Conservation (phyloP, 1,284 basidiomycete genomes). For the Phaffia rhodozyma region DNA sequence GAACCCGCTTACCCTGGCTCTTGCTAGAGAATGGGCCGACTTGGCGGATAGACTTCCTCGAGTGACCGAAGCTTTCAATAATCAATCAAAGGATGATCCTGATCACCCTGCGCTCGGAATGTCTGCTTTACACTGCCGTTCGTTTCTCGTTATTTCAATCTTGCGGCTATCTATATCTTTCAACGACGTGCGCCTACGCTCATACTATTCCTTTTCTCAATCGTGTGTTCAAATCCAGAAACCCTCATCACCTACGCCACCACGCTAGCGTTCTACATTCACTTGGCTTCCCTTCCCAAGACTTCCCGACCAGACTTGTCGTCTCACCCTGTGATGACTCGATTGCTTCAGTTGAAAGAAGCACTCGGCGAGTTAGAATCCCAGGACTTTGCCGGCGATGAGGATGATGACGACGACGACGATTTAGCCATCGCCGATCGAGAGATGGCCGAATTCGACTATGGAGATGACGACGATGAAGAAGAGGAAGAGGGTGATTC, state of each 20-base stretch:
- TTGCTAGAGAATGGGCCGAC: constrained; percentile 42
- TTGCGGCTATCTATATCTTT: background rate
- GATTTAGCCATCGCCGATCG: constrained; percentile 11
- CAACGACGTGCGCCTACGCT: background rate
- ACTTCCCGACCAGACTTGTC: constrained; percentile 50
- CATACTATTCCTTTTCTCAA: background rate
- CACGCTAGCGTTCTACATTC: constrained; percentile 83
- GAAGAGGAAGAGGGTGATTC: constrained; percentile 22
- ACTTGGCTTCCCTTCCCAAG: constrained; percentile 62
- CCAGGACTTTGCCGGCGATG: constrained; percentile 50
- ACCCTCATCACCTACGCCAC: constrained; percentile 80
- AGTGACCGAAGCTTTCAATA: constrained; percentile 31
- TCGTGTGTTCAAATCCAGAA: constrained; percentile 42
- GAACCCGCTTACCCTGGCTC: constrained; percentile 56
- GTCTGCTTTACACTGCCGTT: constrained; percentile 33
- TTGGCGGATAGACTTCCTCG: constrained; percentile 35
- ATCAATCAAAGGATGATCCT: background rate
- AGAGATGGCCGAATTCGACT: constrained; percentile 16
- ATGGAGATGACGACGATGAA: constrained; percentile 23
- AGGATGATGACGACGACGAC: constrained; percentile 27
- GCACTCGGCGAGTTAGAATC: constrained; percentile 70
- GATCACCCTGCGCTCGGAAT: constrained; percentile 7
- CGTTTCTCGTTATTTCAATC: constrained; percentile 20
- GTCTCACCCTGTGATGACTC: constrained; percentile 63
- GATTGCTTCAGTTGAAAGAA: constrained; percentile 75